Evolutionary conservation across 2,329 filamentous ascomycete species (phyloP), one percentile per base, ranked within the genome.

Genomic region (Dactylellina leptospora): DNA sequence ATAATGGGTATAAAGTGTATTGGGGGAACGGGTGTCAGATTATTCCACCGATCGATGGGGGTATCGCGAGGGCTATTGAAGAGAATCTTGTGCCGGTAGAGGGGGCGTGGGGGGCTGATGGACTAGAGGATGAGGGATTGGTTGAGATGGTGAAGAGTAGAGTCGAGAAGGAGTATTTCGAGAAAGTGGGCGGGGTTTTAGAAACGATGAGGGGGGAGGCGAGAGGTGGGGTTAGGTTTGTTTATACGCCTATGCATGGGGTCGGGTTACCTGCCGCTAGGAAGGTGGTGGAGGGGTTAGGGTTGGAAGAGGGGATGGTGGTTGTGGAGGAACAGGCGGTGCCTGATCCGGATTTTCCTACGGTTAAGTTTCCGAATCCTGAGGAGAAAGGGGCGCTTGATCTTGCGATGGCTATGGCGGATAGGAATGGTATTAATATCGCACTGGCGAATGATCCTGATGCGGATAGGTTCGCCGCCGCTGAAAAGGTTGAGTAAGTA

Each of bases 1-100:
- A 88, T 77, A 88, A 88, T 76, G 87, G 87, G 18, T 88, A 88
- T 79, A 89, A 89, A 79, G 87, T 89, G 77, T 89, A 88, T 79
- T 87, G 85, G 81, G 81, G 81, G 13, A 88, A 88, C 76, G 87
- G 86, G 1, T 87, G 85, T 75, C 87, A 89, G 77, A 88, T 89
- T 74, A 87, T 88, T 58, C 83, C 85, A 8, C 87, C 87, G 2
- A 83, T 85, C 73, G 87, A 88, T 74, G 80, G 76, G 18, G 83
- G 84, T 27, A 89, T 89, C 61, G 84, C 85, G 3, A 79, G 80
- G 33, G 82, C 83, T 1, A 89, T 89, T 53, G 78, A 82, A 36
- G 77, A 82, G 33, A 87, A 88, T 64, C 77, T 86, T 45, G 81
- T 82, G 56, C 85, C 86, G 2, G 80, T 80, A 79, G 75, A 79